Evolutionary conservation across 805 yeast species (phyloP).

Genomic region (Metschnikowia anglica): DNA sequence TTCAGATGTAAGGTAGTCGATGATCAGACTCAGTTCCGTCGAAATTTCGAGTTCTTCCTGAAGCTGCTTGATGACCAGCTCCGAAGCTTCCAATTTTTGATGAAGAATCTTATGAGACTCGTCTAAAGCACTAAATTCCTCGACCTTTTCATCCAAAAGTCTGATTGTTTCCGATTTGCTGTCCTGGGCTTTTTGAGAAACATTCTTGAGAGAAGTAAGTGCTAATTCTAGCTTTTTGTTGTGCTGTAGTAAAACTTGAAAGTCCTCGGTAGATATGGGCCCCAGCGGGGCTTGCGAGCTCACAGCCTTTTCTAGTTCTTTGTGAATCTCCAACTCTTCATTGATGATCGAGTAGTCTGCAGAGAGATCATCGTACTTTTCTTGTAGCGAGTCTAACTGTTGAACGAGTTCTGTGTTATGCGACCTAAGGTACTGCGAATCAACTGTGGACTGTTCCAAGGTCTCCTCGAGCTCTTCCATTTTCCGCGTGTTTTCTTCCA

Average conservation of each 20-base stretch:
- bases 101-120: constrained; percentile 4
- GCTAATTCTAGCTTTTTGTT: constrained; percentile 45
- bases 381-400: constrained; percentile 27
- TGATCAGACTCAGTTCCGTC: constrained; percentile 35
- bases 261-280: constrained; percentile 20
- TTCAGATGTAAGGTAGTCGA: constrained; percentile 35
- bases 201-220: constrained; percentile 31
- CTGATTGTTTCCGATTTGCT: constrained; percentile 23
- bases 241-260: constrained; percentile 26
- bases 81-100: constrained; percentile 22
- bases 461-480: constrained; percentile 21
- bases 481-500: constrained; percentile 5
- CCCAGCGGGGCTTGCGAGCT: constrained; percentile 18
- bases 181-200: constrained; percentile 24
- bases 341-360: constrained; percentile 32
- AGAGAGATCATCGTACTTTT: constrained; percentile 30
- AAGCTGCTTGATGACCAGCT: constrained; percentile 26
- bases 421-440: constrained; percentile 43
- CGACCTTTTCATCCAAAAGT: constrained; percentile 4
- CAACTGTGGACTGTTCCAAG: constrained; percentile 38
- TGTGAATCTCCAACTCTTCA: constrained; percentile 39
- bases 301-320: constrained; percentile 37
- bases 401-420: constrained; percentile 30
- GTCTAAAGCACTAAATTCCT: not conserved
- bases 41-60: constrained; percentile 35